These are phyloP conservation scores for Sporothrix dimorphospora DNA, from an alignment of 2,329 filamentous ascomycete genomes.

Conservation along the genomic window DNA sequence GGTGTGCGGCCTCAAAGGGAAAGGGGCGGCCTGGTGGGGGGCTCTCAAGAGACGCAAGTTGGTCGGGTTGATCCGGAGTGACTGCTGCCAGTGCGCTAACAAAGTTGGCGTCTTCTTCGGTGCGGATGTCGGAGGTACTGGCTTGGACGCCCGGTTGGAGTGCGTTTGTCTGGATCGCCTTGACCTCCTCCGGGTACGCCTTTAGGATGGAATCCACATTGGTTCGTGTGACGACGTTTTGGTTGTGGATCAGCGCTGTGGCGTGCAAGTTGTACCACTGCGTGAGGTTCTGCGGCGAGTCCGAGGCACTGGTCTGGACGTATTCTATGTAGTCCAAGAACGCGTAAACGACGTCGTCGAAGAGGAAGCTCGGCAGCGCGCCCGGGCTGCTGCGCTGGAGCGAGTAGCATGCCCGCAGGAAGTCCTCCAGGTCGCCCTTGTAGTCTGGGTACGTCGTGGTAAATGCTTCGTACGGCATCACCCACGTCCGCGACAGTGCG, in stretches of 20 bases:
- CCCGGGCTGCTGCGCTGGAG: conserved; percentile 44
- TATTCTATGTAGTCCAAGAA: conserved; percentile 52
- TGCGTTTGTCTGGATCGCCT: conserved; percentile 5
- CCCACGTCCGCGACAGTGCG: conserved; percentile 26
- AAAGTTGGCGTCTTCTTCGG: neutral
- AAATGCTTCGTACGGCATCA: conserved; percentile 45
- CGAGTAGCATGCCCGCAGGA: conserved; percentile 50
- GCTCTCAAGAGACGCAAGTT: neutral
- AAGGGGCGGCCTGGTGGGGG: neutral
- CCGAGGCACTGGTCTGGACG: conserved; percentile 35
- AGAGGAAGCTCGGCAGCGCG: conserved; percentile 49
- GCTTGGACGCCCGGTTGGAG: neutral
- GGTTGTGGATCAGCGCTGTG: conserved; percentile 34
- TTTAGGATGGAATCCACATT: conserved; percentile 31
- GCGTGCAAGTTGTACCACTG: conserved; percentile 47
- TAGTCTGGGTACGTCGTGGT: conserved; percentile 49
- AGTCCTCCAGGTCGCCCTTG: conserved; percentile 45
- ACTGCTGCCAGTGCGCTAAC: neutral
- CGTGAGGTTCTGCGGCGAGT: conserved; percentile 33
- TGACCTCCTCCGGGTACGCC: conserved; percentile 31
- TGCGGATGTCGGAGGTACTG: neutral
- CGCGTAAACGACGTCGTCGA: conserved; percentile 56
- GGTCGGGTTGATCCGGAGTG: neutral
- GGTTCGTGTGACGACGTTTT: conserved; percentile 36
- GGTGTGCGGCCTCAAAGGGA: neutral